Conservation (phyloP, 257 asterid genomes). For the Plectranthus barbatus region DNA sequence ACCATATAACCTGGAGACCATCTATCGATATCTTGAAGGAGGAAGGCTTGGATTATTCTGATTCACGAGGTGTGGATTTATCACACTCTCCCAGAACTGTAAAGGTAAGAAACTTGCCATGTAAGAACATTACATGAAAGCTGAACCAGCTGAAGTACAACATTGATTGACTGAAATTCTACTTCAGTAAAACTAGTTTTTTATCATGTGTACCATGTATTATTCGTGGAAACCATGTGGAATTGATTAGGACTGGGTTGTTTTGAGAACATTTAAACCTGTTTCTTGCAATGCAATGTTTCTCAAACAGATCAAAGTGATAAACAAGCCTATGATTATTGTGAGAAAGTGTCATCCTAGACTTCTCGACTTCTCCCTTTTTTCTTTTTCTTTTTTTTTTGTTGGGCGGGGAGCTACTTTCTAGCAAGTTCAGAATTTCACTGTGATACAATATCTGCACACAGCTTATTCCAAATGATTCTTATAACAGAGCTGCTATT, state of each 20-base stretch:
- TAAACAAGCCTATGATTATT: background rate
- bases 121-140: background rate
- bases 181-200: background rate
- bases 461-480: background rate
- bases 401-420: too few relatives aligned
- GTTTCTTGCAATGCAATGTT: background rate
- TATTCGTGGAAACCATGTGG: background rate
- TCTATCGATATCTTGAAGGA: conserved; percentile 81
- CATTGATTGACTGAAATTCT: background rate
- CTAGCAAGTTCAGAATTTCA: background rate
- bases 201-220: background rate
- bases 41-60: conserved; percentile 71
- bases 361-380: background rate
- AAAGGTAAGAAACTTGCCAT: conserved; percentile 39
- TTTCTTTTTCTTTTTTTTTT: too few relatives aligned
- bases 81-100: conserved; percentile 39
- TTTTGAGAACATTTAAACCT: background rate
- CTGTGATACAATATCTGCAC: background rate
- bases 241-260: background rate
- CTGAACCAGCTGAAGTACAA: background rate
- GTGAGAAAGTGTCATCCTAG: background rate
- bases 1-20: conserved; percentile 78
- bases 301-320: background rate
- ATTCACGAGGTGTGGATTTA: conserved; percentile 27
- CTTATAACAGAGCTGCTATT: background rate